Percentiles rank a stretch among this genome's conserved stretches.
phyloP scores from a whole-genome alignment of 1,284 basidiomycete species.

The Phellinidium pouzarii region DNA sequence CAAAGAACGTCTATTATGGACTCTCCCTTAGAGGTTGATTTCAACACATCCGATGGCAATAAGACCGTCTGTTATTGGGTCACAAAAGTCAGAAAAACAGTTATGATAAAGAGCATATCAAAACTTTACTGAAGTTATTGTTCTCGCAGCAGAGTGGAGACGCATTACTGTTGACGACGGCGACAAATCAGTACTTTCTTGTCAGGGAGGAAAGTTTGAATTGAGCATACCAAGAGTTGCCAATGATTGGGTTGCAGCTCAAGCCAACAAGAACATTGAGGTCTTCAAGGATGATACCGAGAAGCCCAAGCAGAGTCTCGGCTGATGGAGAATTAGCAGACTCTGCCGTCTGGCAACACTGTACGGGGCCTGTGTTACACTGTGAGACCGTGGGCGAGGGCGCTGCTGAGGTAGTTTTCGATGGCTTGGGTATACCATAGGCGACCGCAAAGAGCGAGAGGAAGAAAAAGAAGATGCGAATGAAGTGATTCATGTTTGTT shows the following conservation, averaged over 20 bases:
- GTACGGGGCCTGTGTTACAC: conserved; percentile 27
- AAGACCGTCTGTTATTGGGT: conserved; percentile 26
- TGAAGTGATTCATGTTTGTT: conserved; percentile 20
- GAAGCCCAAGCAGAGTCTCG: conserved; percentile 18
- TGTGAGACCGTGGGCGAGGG: conserved; percentile 15
- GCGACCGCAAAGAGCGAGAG: conserved; percentile 22
- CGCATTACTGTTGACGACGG: conserved; percentile 16
- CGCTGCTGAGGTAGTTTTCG: conserved; percentile 8
- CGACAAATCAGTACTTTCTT: background rate
- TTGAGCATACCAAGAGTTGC: conserved; percentile 21
- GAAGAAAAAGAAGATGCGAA: conserved; percentile 20
- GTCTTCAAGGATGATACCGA: conserved; percentile 23
- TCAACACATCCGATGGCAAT: conserved; percentile 36
- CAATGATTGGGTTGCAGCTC: conserved; percentile 25
- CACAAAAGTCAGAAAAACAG: conserved; percentile 5
- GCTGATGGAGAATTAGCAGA: conserved; percentile 16
- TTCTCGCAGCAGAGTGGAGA: conserved; percentile 28
- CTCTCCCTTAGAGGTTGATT: conserved; percentile 27
- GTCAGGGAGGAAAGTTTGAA: background rate
- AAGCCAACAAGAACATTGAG: conserved; percentile 24
- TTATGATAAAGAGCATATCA: background rate
- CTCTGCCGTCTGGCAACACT: conserved; percentile 29
- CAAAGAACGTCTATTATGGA: background rate
- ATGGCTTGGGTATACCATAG: conserved; percentile 12
- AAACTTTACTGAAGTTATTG: conserved; percentile 23